Evolutionary conservation across 2,329 filamentous ascomycete genomes (phyloP).

Genomic region (Coniochaeta pulveracea): DNA sequence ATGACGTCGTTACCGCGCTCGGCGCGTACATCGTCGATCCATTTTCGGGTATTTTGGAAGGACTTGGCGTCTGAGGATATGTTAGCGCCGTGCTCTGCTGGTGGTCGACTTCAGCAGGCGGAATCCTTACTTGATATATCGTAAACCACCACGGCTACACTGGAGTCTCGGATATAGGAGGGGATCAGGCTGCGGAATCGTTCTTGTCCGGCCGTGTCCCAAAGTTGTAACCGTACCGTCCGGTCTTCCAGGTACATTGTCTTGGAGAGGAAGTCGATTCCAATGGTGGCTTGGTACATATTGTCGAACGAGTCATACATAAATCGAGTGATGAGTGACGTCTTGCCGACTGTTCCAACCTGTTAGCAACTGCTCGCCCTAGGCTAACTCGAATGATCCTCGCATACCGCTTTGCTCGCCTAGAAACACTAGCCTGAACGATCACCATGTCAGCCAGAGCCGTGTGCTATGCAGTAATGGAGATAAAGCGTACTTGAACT

Average conservation of each 20-base stretch:
- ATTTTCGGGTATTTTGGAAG: constrained; percentile 98
- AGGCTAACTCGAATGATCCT: too few species aligned
- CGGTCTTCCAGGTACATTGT: constrained; percentile 99
- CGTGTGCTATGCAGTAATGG: constrained; percentile 5
- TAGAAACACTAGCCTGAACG: constrained; percentile 77
- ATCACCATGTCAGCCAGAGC: not conserved
- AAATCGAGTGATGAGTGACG: constrained; percentile 95
- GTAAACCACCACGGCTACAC: constrained; percentile 96
- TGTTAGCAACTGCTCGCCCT: too few species aligned
- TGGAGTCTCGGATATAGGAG: constrained; percentile 96
- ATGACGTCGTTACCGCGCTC: constrained; percentile 98
- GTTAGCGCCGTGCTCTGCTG: constrained; percentile 11
- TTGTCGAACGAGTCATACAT: constrained; percentile 99
- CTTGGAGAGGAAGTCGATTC: constrained; percentile 99
- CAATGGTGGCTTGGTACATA: constrained; percentile 98
- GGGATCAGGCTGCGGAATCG: constrained; percentile 94
- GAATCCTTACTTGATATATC: constrained; percentile 71
- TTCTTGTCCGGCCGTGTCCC: constrained; percentile 97
- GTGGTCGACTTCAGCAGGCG: not conserved
- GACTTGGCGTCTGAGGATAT: constrained; percentile 64
- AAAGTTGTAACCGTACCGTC: constrained; percentile 92
- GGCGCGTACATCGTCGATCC: constrained; percentile 96
- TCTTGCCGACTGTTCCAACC: constrained; percentile 81
- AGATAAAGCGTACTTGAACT: constrained; percentile 71
- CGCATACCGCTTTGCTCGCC: constrained; percentile 93